These are phyloP conservation scores for Trypanosoma lewisi DNA, from an alignment of 208 protist genomes.

Conservation along the genomic window DNA sequence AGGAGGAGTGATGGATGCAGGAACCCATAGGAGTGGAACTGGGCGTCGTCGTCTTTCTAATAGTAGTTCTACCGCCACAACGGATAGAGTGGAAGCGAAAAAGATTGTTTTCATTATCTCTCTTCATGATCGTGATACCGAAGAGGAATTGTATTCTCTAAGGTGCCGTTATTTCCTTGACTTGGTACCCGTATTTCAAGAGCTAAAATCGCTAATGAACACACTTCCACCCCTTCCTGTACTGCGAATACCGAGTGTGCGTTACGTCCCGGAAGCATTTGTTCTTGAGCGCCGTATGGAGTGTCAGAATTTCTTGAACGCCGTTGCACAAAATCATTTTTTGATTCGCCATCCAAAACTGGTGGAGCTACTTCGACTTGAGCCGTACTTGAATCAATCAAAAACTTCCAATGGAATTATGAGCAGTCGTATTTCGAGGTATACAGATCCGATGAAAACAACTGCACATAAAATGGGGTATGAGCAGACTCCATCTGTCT, in stretches of 20 bases:
- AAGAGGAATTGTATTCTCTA: neutral
- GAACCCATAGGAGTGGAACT: too few species aligned
- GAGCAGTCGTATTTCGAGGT: neutral
- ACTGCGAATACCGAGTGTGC: constrained; percentile 39
- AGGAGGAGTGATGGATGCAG: neutral
- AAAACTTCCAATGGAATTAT: neutral
- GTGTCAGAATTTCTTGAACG: constrained; percentile 36
- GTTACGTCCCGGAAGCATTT: constrained; percentile 55
- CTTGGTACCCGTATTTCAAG: constrained; percentile 9
- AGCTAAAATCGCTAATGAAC: constrained; percentile 20
- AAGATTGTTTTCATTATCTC: constrained; percentile 15
- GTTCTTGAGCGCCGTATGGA: constrained; percentile 48
- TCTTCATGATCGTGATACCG: constrained; percentile 20
- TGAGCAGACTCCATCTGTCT: neutral
- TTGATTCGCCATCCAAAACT: constrained; percentile 48
- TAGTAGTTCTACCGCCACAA: neutral
- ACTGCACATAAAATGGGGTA: neutral
- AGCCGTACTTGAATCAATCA: constrained; percentile 15
- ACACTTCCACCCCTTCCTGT: constrained; percentile 29
- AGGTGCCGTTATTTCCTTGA: constrained; percentile 15
- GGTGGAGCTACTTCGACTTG: constrained; percentile 35
- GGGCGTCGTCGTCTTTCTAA: neutral
- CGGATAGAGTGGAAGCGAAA: constrained; percentile 15
- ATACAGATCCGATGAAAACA: neutral
- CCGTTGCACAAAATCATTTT: constrained; percentile 35